Percentiles rank a stretch among this genome's conserved stretches.
Conservation (phyloP, 1,139 yeast genomes). For the Diutina siamensis region DNA sequence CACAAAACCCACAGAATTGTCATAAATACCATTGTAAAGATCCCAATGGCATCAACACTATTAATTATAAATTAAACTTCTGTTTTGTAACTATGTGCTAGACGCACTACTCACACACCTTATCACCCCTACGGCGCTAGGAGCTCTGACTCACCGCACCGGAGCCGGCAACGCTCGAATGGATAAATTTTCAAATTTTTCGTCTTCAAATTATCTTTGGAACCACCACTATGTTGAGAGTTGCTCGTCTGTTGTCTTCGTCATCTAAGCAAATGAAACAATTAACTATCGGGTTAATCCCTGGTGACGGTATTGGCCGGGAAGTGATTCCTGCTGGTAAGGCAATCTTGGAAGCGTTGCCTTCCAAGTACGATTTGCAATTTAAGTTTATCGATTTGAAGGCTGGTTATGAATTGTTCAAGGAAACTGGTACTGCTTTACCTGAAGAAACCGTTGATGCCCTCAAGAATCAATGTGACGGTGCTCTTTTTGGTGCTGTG, state of each 20-base stretch:
- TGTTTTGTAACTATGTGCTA: no score
- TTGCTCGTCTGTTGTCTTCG: constrained; percentile 10
- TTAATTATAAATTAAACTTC: no score
- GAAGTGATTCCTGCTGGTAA: constrained; percentile 96
- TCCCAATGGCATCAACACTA: no score
- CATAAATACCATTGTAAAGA: no score
- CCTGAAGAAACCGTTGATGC: constrained; percentile 84
- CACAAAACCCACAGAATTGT: no score
- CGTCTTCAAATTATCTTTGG: background rate
- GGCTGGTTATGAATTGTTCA: constrained; percentile 92
- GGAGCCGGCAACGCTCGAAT: background rate
- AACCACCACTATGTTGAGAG: constrained; percentile 1
- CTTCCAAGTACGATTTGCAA: constrained; percentile 58
- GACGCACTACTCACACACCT: background rate
- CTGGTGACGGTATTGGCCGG: constrained; percentile 97
- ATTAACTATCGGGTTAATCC: constrained; percentile 54
- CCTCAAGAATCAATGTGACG: constrained; percentile 80
- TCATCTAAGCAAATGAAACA: constrained; percentile 17
- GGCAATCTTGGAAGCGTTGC: constrained; percentile 72
- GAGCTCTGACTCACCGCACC: background rate
- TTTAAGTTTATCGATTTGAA: constrained; percentile 80
- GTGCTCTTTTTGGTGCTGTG: constrained; percentile 96
- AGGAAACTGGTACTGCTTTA: constrained; percentile 85
- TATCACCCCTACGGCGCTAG: background rate
- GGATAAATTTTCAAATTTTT: background rate